A percentile compares a stretch with the other conserved stretches of the same genome.
Conservation (phyloP, 495 filamentous ascomycete species). For the Trichoderma reesei region DNA sequence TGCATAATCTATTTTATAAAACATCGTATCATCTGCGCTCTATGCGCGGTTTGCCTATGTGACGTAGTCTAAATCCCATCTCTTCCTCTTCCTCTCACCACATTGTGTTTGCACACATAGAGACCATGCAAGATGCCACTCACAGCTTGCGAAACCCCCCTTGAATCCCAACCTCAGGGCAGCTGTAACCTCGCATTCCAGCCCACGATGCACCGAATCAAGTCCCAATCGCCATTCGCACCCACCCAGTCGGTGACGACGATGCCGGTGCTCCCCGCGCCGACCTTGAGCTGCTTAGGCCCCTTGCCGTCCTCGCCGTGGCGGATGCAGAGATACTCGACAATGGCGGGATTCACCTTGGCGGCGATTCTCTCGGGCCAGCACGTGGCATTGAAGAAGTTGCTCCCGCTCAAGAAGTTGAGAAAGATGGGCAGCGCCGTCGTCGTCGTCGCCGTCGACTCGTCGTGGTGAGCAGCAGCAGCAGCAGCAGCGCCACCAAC, state of each 20-base stretch:
- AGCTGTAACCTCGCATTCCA: conserved; percentile 75
- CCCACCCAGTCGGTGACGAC: conserved; percentile 94
- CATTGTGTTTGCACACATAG: too few relatives aligned
- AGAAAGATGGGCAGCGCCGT: conserved; percentile 56
- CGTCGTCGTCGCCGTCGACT: too few relatives aligned
- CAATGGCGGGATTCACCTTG: conserved; percentile 82
- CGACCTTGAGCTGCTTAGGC: conserved; percentile 33
- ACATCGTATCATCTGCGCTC: too few relatives aligned
- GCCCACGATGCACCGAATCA: conserved; percentile 78
- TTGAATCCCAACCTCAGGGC: conserved; percentile 11
- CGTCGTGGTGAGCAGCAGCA: too few relatives aligned
- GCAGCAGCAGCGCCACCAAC: too few relatives aligned
- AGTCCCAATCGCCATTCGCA: conserved; percentile 81
- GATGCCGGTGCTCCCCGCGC: conserved; percentile 81
- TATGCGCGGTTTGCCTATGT: too few relatives aligned
- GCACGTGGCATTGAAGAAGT: conserved; percentile 83
- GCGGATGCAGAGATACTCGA: conserved; percentile 64
- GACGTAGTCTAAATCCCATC: too few relatives aligned
- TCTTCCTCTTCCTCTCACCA: too few relatives aligned
- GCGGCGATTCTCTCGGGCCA: conserved; percentile 94
- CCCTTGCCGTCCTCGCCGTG: conserved; percentile 45
- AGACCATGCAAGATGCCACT: too few relatives aligned
- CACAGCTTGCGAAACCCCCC: too few relatives aligned
- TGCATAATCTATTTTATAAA: too few relatives aligned
- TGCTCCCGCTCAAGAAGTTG: conserved; percentile 84